Conservation (phyloP, 352 stramenopile species). For the Pythium aquatile region DNA sequence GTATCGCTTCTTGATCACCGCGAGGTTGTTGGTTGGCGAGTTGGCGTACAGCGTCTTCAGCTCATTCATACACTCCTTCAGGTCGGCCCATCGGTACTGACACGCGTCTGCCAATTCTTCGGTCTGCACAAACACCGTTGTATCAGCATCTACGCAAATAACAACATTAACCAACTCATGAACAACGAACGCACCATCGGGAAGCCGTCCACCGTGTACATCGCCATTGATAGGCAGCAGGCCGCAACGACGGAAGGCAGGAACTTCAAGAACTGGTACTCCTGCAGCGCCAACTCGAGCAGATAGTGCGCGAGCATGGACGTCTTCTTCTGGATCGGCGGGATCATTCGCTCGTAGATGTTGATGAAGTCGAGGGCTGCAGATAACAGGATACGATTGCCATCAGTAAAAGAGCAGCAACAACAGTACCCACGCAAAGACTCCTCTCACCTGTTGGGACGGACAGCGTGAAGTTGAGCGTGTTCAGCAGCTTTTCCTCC, state of each 20-base stretch:
- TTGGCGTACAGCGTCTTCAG: conserved; percentile 80
- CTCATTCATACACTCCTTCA: conserved; percentile 83
- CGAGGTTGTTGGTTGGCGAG: conserved; percentile 78
- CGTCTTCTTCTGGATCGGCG: conserved; percentile 79
- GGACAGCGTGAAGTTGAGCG: conserved; percentile 89
- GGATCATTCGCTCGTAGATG: conserved; percentile 88
- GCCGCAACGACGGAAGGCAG: conserved; percentile 82
- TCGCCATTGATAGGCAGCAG: conserved; percentile 83
- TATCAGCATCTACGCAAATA: neutral
- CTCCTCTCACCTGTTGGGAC: conserved; percentile 73
- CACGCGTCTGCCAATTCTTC: conserved; percentile 80
- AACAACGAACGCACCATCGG: conserved; percentile 51
- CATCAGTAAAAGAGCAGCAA: neutral
- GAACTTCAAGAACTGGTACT: conserved; percentile 87
- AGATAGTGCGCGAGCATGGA: conserved; percentile 89
- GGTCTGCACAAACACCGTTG: conserved; percentile 38
- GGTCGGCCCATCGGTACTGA: conserved; percentile 68
- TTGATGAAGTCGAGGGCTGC: conserved; percentile 87
- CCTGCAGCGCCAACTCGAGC: conserved; percentile 83
- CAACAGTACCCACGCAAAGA: neutral
- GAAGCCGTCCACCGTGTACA: conserved; percentile 83
- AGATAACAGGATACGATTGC: conserved; percentile 1
- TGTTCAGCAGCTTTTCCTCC: conserved; percentile 91
- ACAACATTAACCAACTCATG: conserved; percentile 3
- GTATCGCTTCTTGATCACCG: conserved; percentile 89